These are phyloP conservation scores for Cutaneotrichosporon dermatis DNA, from an alignment of 1,284 basidiomycete genomes.

Conservation along the genomic window DNA sequence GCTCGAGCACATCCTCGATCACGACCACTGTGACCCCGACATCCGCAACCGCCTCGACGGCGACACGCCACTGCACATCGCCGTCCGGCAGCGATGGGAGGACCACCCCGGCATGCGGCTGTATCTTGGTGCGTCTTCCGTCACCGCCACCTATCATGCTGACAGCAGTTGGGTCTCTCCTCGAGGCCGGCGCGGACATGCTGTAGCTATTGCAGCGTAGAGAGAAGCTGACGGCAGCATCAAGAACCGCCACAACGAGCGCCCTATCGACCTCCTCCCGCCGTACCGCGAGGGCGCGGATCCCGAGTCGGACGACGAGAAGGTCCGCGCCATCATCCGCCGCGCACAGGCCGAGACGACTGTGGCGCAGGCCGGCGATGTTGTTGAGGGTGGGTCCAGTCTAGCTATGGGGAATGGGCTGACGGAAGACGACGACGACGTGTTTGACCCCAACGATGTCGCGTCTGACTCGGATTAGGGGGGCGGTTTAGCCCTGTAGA, in stretches of 20 bases:
- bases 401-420: too few species aligned
- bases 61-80: conserved; percentile 79
- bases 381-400: conserved; percentile 45
- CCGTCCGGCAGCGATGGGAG: conserved; percentile 60
- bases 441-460: too few species aligned
- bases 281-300: conserved; percentile 32
- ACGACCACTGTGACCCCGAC: conserved; percentile 79
- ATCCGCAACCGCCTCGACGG: conserved; percentile 67
- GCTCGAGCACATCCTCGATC: conserved; percentile 66
- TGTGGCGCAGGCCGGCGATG: conserved; percentile 40
- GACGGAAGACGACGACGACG: too few species aligned
- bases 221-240: conserved; percentile 52
- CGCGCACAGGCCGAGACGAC: conserved; percentile 38
- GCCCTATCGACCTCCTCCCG: conserved; percentile 59
- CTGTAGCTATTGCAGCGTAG: conserved; percentile 50
- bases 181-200: conserved; percentile 73
- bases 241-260: conserved; percentile 65
- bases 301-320: conserved; percentile 40
- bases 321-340: conserved; percentile 38
- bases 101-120: conserved; percentile 56
- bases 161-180: conserved; percentile 57
- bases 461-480: too few species aligned
- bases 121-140: conserved; percentile 44
- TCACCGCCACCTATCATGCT: not conserved
- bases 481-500: too few species aligned